phyloP scores from a whole-genome alignment of 1,284 basidiomycete genomes.

The Cryptococcus amylolentus region DNA sequence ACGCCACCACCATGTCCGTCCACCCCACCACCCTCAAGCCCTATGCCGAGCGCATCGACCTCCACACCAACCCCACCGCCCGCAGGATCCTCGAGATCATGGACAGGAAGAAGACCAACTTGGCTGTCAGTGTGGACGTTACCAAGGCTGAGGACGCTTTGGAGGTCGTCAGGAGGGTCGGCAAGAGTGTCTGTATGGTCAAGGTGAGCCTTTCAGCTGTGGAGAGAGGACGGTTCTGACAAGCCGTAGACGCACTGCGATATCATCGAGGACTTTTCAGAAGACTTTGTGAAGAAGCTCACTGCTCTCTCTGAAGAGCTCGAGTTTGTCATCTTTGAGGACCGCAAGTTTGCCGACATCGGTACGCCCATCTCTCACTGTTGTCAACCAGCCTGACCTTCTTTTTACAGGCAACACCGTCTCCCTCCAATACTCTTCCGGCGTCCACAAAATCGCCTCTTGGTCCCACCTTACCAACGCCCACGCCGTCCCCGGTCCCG shows the following conservation, averaged over 20 bases:
- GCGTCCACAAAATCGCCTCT: conserved; percentile 86
- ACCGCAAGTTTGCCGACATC: conserved; percentile 99
- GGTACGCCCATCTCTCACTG: conserved; percentile 57
- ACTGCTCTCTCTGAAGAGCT: conserved; percentile 70
- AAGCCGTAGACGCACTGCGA: conserved; percentile 84
- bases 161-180: conserved; percentile 81
- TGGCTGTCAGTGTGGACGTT: conserved; percentile 95
- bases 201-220: conserved; percentile 60
- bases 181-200: conserved; percentile 84
- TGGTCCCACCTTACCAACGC: conserved; percentile 99
- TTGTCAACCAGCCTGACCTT: neutral
- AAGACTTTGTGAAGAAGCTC: conserved; percentile 67
- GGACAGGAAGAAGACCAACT: conserved; percentile 82
- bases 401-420: conserved; percentile 81
- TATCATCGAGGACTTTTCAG: conserved; percentile 88
- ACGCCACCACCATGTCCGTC: conserved; percentile 13
- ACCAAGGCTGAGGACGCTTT: conserved; percentile 77
- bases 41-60: conserved; percentile 63
- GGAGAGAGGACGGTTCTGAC: neutral
- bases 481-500: conserved; percentile 89
- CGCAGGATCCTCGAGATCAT: conserved; percentile 75
- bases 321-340: conserved; percentile 97
- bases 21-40: conserved; percentile 49
- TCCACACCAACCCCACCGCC: conserved; percentile 70
- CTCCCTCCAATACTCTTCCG: conserved; percentile 86